Base-by-base conservation (phyloP, 2,329 filamentous ascomycete species). In the Tolypocladium guangdongense region DNA sequence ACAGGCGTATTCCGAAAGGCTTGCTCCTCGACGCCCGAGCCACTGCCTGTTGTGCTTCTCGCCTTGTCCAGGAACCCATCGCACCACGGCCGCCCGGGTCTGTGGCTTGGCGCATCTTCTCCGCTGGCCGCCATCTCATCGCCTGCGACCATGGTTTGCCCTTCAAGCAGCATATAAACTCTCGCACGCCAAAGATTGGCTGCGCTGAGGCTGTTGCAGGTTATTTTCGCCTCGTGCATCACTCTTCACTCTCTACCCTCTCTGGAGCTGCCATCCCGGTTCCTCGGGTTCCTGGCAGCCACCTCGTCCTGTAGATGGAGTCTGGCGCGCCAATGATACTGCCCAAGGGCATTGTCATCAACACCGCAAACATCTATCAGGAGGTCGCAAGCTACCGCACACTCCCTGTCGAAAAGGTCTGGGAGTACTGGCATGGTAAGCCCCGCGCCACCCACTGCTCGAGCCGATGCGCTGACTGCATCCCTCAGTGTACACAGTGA, bases 321-420 rank as follows among this genome's bases (percentile, higher is more conserved):
- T 57, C 64, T 50, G 65, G 62, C 39, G 61, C 70, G 60, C 66
- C 70, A 38, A 71, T 75, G 66, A 72, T 80, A 37, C 61, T 83
- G 62, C 81, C 81, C 22, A 77, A 77, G 63, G 81, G 80, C 63
- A 75, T 83, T 56, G 72, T 83, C 55, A 71, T 73, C 50, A 83
- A 82, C 65, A 74, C 72, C 10, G 67, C 68, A 36, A 68, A 71
- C 50, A 71, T 82, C 36, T 80, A 81, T 58, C 71, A 72, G 30
- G 77, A 79, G 58, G 75, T 83, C 49, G 78, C 80, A 36, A 73
- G 70, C 58, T 76, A 76, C 59, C 63, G 74, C 24, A 65, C 73
- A 36, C 68, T 81, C 7, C 75, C 80, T 18, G 64, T 71, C 36
- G 76, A 80, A 55, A 76, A 79, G 56, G 75, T 83, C 52, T 72